These are phyloP conservation scores for Agrostemma githago DNA, from an alignment of 148 eudicot genomes.

Conservation along the genomic window DNA sequence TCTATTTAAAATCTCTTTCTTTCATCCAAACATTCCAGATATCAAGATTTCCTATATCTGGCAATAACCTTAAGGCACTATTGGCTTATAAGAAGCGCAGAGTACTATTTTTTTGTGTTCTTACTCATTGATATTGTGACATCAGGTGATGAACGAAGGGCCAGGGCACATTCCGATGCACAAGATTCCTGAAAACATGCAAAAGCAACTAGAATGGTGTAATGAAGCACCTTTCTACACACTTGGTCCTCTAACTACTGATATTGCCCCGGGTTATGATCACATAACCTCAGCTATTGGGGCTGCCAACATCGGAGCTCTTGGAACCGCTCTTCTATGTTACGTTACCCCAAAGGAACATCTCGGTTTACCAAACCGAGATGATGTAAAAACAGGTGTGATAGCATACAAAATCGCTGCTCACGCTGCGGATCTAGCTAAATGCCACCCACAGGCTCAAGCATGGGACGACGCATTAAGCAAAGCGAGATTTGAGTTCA, in stretches of 20 bases:
- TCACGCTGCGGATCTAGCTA: constrained; percentile 96
- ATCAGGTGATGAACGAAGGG: constrained; percentile 98
- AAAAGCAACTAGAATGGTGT: constrained; percentile 97
- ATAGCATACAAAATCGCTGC: constrained; percentile 96
- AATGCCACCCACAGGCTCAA: constrained; percentile 82
- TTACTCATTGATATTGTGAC: constrained; percentile 13
- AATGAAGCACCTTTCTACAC: constrained; percentile 99
- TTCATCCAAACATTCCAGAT: no score
- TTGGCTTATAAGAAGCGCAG: background rate
- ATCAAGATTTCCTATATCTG: no score
- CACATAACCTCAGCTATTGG: constrained; percentile 99
- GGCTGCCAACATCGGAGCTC: constrained; percentile 96
- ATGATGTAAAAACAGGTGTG: constrained; percentile 93
- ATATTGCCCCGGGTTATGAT: constrained; percentile 96
- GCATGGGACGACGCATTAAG: constrained; percentile 95
- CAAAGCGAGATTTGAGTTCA: constrained; percentile 94
- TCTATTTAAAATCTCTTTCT: no score
- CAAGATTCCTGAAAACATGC: constrained; percentile 98
- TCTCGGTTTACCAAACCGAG: constrained; percentile 90
- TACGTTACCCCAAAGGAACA: constrained; percentile 99
- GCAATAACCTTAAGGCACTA: background rate
- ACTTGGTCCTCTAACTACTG: constrained; percentile 93
- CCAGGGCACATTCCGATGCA: constrained; percentile 98
- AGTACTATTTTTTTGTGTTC: background rate
- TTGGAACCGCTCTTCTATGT: constrained; percentile 93